phyloP scores from a whole-genome alignment of 2,329 filamentous ascomycete genomes.

The Fusarium falciforme region DNA sequence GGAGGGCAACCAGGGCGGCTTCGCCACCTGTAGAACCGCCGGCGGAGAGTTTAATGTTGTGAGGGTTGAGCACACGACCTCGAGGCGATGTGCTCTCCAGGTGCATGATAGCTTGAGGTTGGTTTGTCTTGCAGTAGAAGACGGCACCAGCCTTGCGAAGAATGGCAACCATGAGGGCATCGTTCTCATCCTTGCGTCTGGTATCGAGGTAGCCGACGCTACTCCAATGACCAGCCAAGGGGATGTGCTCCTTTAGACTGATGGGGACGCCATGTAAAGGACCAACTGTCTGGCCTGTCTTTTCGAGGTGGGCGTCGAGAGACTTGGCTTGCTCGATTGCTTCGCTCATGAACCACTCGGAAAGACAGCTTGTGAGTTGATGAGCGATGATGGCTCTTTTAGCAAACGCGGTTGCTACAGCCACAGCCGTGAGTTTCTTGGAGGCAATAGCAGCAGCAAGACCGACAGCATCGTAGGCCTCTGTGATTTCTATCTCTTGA shows the following conservation, averaged over 20 bases:
- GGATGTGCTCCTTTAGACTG: constrained; percentile 63
- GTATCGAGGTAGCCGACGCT: constrained; percentile 63
- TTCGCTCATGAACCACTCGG: constrained; percentile 62
- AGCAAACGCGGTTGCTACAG: constrained; percentile 61
- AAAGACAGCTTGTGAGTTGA: constrained; percentile 64
- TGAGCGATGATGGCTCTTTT: constrained; percentile 66
- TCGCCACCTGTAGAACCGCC: constrained; percentile 73
- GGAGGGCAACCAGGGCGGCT: constrained; percentile 51
- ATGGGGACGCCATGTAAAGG: constrained; percentile 42
- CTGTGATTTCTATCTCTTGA: constrained; percentile 61
- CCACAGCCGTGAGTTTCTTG: constrained; percentile 50
- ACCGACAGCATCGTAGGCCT: constrained; percentile 55
- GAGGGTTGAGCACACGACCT: constrained; percentile 70
- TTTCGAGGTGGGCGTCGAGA: constrained; percentile 55
- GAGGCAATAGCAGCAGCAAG: constrained; percentile 54
- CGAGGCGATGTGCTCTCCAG: constrained; percentile 70
- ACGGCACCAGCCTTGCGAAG: constrained; percentile 67
- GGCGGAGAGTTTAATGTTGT: constrained; percentile 67
- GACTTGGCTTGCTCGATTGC: constrained; percentile 55
- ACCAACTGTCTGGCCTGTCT: constrained; percentile 45
- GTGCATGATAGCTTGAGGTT: constrained; percentile 66
- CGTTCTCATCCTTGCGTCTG: constrained; percentile 61
- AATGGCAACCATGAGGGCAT: constrained; percentile 68
- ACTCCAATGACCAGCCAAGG: constrained; percentile 61
- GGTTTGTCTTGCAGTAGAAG: constrained; percentile 64